Evolutionary conservation across 768 basidiomycete genomes (phyloP), one percentile per base, ranked within the genome.

Genomic region (Suillus spraguei): DNA sequence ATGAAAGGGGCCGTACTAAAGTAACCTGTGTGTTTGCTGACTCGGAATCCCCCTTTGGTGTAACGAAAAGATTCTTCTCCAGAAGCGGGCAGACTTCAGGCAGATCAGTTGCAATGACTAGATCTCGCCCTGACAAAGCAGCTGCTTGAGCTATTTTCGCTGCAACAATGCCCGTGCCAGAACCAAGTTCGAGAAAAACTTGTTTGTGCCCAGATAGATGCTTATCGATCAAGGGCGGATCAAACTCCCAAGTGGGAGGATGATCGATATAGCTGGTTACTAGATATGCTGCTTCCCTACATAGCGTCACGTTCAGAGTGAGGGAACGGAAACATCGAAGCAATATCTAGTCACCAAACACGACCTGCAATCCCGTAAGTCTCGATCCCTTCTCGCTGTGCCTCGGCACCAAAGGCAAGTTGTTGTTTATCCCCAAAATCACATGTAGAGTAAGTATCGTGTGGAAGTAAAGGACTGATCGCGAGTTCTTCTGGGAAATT

Each of bases 311-410:
- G 44, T 42, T 64, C 32, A 67, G 61, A 56, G 59, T 33, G 35
- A 49, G 50, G 60, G 62, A 68, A 62, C 59, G 70, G 65, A 38
- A 63, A 41, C 44, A n/a, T 52, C 59, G 64, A 54, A 60, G 59
- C 6, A 24, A 58, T 20, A 17, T 58, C 60, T 66, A 70, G 72
- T 79, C 80, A 91, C 94, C 93, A 95, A 54, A 95, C 87, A 74
- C 91, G 81, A 38, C 92, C 91, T 9, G 92, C 94, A 62, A 95
- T 95, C 5, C 93, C 92, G 71, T 90, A 94, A 67, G 78, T 78
- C 17, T 80, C 75, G 60, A 95, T 95, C 6, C 89, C 85, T 17
- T 79, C 73, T 62, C 77, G 77, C 72, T 91, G 90, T 52, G 75
- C 77, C 54, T 66, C 68, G 24, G 66, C 63, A 33, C 75, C 72